Percentiles rank a stretch among this genome's conserved stretches.
These are phyloP conservation scores for Pythium dissotocum DNA, from an alignment of 352 stramenopile species.

Conservation along the genomic window DNA sequence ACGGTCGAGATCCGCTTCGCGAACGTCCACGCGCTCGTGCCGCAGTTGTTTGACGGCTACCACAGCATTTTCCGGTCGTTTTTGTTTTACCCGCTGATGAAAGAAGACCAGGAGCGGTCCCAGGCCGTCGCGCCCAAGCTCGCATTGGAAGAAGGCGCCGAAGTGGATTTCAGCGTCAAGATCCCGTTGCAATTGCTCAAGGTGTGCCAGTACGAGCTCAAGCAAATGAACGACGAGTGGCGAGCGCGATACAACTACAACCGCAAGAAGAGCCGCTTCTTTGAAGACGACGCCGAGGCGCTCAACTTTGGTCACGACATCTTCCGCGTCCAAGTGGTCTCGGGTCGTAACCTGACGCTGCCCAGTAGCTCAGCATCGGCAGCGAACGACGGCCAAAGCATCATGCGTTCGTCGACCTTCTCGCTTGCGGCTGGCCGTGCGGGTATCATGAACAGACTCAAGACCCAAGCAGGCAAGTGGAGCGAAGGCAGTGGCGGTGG, in stretches of 20 bases:
- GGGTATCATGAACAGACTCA: slow-evolving; percentile 71
- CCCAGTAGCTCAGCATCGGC: slow-evolving; percentile 16
- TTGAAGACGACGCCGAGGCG: slow-evolving; percentile 79
- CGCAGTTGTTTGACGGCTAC: slow-evolving; percentile 50
- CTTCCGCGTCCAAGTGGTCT: slow-evolving; percentile 73
- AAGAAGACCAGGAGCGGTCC: slow-evolving; percentile 45
- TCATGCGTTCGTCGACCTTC: slow-evolving; percentile 44
- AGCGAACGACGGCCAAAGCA: slow-evolving; percentile 9
- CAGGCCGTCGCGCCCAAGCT: slow-evolving; percentile 58
- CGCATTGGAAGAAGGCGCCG: slow-evolving; percentile 71
- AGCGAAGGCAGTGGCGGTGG: slow-evolving; percentile 31
- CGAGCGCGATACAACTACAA: slow-evolving; percentile 77
- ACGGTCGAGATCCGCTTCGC: slow-evolving; percentile 66
- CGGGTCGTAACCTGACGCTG: slow-evolving; percentile 46
- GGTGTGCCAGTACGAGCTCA: slow-evolving; percentile 69
- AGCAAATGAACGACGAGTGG: slow-evolving; percentile 76
- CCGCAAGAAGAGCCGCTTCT: slow-evolving; percentile 75
- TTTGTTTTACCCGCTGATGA: slow-evolving; percentile 65
- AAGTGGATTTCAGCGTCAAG: slow-evolving; percentile 81
- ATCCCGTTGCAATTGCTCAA: slow-evolving; percentile 78
- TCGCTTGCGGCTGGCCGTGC: slow-evolving; percentile 43
- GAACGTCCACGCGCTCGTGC: slow-evolving; percentile 42
- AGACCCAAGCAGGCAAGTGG: slow-evolving; percentile 64
- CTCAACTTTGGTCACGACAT: slow-evolving; percentile 78
- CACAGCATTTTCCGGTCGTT: slow-evolving; percentile 63